phyloP scores from a whole-genome alignment of 495 filamentous ascomycete species.

The Cercophora newfieldiana region DNA sequence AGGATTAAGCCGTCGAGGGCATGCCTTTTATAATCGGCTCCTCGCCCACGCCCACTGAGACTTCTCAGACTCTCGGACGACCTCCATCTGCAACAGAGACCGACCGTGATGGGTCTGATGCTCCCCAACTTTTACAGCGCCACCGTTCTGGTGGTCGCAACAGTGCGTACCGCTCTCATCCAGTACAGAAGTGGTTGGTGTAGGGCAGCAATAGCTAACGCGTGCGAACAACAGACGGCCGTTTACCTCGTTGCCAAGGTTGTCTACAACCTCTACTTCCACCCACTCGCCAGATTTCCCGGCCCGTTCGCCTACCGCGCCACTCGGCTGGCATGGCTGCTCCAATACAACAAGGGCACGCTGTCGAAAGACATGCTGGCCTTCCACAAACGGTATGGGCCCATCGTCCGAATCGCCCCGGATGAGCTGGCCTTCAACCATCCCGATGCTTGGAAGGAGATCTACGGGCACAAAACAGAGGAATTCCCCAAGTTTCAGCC shows the following conservation, averaged over 20 bases:
- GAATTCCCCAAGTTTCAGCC: conserved; percentile 36
- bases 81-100: not conserved
- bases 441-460: conserved; percentile 55
- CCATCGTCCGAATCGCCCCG: conserved; percentile 54
- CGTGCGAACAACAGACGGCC: conserved; percentile 4
- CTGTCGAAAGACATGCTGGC: conserved; percentile 42
- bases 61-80: not conserved
- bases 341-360: conserved; percentile 34
- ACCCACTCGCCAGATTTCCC: conserved; percentile 50
- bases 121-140: not conserved
- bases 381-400: conserved; percentile 53
- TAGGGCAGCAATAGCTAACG: not conserved
- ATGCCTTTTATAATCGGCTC: not conserved
- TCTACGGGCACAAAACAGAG: conserved; percentile 46
- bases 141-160: not conserved
- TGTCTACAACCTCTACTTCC: conserved; percentile 51
- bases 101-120: not conserved
- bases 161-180: not conserved
- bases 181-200: not conserved
- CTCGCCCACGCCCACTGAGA: not conserved
- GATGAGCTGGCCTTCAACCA: conserved; percentile 51
- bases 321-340: conserved; percentile 36
- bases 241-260: conserved; percentile 17
- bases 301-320: conserved; percentile 48
- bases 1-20: not conserved